Percentiles rank a stretch among this genome's conserved stretches.
Conservation (phyloP, 495 filamentous ascomycete species). For the Penicillium cinerascens region DNA sequence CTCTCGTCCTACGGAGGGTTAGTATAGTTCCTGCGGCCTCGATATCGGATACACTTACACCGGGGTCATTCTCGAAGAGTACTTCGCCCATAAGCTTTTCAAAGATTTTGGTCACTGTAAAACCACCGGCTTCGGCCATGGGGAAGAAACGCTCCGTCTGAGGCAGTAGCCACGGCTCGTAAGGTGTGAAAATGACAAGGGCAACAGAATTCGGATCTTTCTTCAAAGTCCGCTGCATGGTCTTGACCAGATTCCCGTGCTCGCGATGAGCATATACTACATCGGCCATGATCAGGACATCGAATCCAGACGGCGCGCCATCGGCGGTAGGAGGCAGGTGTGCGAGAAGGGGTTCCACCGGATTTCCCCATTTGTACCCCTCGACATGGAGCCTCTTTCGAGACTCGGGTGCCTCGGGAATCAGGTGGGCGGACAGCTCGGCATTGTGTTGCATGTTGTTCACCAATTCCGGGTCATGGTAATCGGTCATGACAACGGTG, state of each 20-base stretch:
- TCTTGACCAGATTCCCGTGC: conserved; percentile 70
- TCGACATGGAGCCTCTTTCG: conserved; percentile 43
- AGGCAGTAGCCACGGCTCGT: conserved; percentile 82
- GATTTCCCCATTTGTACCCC: conserved; percentile 79
- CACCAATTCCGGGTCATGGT: conserved; percentile 76
- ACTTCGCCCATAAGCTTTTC: conserved; percentile 78
- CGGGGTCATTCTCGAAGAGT: conserved; percentile 84
- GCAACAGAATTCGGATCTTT: conserved; percentile 55
- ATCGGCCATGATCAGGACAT: conserved; percentile 81
- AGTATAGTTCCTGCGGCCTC: conserved; percentile 1
- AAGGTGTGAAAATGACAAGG: conserved; percentile 88
- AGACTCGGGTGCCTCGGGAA: conserved; percentile 16
- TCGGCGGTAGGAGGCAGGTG: conserved; percentile 37
- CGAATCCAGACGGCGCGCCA: conserved; percentile 50
- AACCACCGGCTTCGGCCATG: conserved; percentile 60
- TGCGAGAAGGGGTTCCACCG: conserved; percentile 47
- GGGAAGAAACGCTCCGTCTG: conserved; percentile 87
- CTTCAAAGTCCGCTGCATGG: conserved; percentile 60
- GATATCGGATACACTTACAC: conserved; percentile 43
- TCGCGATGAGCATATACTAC: conserved; percentile 86
- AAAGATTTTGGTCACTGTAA: conserved; percentile 70
- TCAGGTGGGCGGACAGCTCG: conserved; percentile 32
- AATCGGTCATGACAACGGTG: conserved; percentile 80
- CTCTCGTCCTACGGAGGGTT: conserved; percentile 53
- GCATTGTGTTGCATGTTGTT: conserved; percentile 74